Evolutionary conservation across 192 early-diverging fungal genomes (phyloP), one percentile per base, ranked within the genome.

Genomic region (Paraglomus brasilianum): DNA sequence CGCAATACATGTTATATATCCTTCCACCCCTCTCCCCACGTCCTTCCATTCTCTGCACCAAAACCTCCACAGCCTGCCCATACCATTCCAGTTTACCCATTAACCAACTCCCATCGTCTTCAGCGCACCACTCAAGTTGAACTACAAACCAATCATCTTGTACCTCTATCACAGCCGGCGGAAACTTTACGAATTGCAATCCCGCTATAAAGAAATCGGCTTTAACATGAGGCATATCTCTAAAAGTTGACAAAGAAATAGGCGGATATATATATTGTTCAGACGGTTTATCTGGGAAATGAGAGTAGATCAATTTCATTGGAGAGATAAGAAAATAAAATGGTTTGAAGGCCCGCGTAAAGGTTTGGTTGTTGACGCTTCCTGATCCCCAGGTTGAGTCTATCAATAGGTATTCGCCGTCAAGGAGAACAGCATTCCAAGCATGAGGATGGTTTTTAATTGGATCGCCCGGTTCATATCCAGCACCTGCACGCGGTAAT

Each of bases 361-460:
- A 85, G 5, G 64, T 70, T 15, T 68, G 55, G 11, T 77, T 76
- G 0, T 70, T 39, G 30, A 74, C 45, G 8, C 9, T 30, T 10
- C 85, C 85, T 1, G 85, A 80, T 17, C 83, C 85, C 85, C 85
- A 87, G 14, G 85, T 87, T 8, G 82, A 80, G 46, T 87, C 85
- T 30, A 87, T 84, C 65, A 87, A 73, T 2, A 82, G 66, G 52
- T 78, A 81, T 65, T 83, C 79, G 48, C 83, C 82, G 56, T 83
- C 48, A 30, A 86, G 44, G 8, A 58, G 66, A 19, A 81, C 80
- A 8, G 71, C 78, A 69, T 87, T 87, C 86, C 86, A 87, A 51
- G 82, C 86, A 62, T 87, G 86, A 13, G 42, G 21, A 58, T 57
- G 40, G 6, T 42, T 45, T 45, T 9, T 8, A 5, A 19, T 21